Evolutionary conservation across 2,329 filamentous ascomycete genomes (phyloP), one percentile per base, ranked within the genome.

Genomic region (Beauveria sp.): DNA sequence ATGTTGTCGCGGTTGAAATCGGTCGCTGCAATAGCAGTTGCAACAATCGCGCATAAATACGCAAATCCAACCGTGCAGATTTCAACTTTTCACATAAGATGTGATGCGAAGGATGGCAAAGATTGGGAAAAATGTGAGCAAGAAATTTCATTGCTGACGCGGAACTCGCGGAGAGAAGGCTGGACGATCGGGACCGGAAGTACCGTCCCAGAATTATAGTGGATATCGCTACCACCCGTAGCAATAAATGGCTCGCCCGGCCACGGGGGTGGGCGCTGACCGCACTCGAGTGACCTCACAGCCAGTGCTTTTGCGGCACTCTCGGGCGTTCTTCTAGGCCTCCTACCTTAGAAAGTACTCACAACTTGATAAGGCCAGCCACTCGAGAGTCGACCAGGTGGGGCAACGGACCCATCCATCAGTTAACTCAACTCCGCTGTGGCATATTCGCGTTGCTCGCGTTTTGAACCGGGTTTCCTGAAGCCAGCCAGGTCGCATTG

Each of bases 131-230:
- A 26, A 12, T 8, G 22, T 16, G n/a, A 26, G n/a, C 10, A 26
- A 18, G 51, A 49, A 49, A 49, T 55, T 50, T 55, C 59, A 42
- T 28, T 55, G 59, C 59, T 61, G 59, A 61, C 59, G 59, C 59
- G 59, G 59, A 61, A 55, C 51, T 61, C 59, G 48, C 59, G 59
- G 59, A 56, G 51, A 55, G 46, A 34, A 58, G 59, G 59, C 43
- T 55, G 59, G 59, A 49, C 10, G 48, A 55, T 55, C 59, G 59
- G 59, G 43, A 55, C 59, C 59, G 59, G 59, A 42, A 43, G 59
- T 55, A 31, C 51, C 45, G 59, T 50, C 43, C 12, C 43, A 42
- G 51, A 42, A 55, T 40, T 54, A 26, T 38, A 53, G 58, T 60
- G 58, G 49, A 48, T 46, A 46, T 42, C 49, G 20, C n/a, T 48